These are phyloP conservation scores for Helminthosporium solani DNA, from an alignment of 2,329 filamentous ascomycete genomes.

Conservation along the genomic window DNA sequence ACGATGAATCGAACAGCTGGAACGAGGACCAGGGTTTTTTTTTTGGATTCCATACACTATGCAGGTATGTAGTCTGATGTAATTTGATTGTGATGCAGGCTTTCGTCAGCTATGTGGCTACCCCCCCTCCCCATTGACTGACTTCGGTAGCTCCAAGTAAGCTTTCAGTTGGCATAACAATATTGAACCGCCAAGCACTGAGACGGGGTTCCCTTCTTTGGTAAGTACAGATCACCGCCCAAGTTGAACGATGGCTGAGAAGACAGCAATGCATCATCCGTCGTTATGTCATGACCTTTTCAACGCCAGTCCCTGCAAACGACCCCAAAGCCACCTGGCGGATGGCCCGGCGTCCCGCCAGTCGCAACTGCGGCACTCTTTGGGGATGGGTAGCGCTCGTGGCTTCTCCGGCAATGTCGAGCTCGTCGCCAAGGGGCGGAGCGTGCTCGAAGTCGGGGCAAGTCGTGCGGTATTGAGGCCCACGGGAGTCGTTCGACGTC, in stretches of 20 bases:
- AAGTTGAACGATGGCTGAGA: neutral
- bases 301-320: conserved; percentile 37
- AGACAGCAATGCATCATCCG: conserved; percentile 14
- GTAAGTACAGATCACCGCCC: neutral
- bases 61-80: neutral
- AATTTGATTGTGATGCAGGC: too few species aligned
- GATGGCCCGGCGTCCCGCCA: conserved; percentile 35
- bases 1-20: too few species aligned
- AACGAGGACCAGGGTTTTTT: too few species aligned
- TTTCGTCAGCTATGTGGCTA: too few species aligned
- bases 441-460: conserved; percentile 27
- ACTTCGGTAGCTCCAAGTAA: neutral
- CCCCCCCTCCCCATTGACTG: too few species aligned
- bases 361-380: conserved; percentile 32
- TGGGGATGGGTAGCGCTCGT: conserved; percentile 17
- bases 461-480: conserved; percentile 38
- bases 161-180: neutral
- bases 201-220: neutral
- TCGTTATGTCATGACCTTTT: conserved; percentile 24
- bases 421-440: conserved; percentile 27
- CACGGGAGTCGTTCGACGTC: conserved; percentile 34
- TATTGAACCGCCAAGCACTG: neutral
- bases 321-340: conserved; percentile 35
- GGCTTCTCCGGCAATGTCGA: conserved; percentile 27
- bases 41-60: too few species aligned